Base-by-base conservation (phyloP, 768 basidiomycete genomes). In the Macrolepiota albuminosa region DNA sequence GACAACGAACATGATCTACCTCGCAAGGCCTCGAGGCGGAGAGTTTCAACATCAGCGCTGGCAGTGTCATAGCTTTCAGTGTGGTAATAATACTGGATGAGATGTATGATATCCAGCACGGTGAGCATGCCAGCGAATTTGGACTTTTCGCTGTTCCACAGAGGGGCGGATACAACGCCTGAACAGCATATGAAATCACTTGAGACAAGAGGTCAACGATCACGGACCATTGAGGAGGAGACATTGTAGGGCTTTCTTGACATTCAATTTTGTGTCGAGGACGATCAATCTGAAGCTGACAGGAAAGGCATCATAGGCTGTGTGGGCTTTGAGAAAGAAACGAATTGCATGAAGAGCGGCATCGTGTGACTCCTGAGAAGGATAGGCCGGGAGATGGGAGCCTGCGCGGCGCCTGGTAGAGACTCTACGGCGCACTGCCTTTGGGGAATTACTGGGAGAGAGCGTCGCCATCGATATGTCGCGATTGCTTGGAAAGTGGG, bases 81-180 rank as follows among this genome's bases (percentile, higher is more conserved):
- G 50, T 88, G 86, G 73, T 98, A 97, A 73, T 98, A 99, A 76
- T 95, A 97, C 68, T 99, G 97, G 64, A 99, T 98, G 64, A 99
- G 86, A 72, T 99, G 97, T 59, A 99, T 98, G 72, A 99, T 95
- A 73, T 99, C 97, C 59, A 94, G 84, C n/a, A 98, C 93, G 9
- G 97, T 99, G 69, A 99, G 89, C 96, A 99, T 98, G 61, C 97
- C 97, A 9, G 93, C 93, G 68, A 99, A 99, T 45, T 80, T 85
- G 5, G 93, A 95, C 61, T 84, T 85, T 64, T 94, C 91, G 72
- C 94, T 96, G 77, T 98, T 96, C 93, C 96, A 99, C 29, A 99
- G 79, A 13, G 97, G 96, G 0, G 97, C 97, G 6, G 97, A 98
- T 24, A 98, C 95, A 61, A 98, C 95, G 62, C 95, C 96, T 97